A percentile compares a stretch with the other conserved stretches of the same genome.
Evolutionary conservation across 768 basidiomycete genomes (phyloP).

Genomic region (Lentinula sp.): DNA sequence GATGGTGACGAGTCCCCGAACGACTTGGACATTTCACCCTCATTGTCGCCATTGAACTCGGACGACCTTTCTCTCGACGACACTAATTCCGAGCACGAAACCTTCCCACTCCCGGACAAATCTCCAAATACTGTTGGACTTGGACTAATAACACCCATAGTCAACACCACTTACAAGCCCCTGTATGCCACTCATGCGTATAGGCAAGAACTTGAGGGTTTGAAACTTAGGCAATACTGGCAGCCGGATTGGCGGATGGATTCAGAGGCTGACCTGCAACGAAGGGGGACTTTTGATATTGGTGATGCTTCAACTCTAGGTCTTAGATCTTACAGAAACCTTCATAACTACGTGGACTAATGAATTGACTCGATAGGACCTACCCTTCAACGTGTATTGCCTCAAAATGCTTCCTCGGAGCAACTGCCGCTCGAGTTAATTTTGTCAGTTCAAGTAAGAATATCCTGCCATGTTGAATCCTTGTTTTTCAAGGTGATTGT

Average conservation of each 20-base stretch:
- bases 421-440: constrained; percentile 1
- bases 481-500: background rate
- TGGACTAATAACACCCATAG: background rate
- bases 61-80: constrained; percentile 43
- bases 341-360: background rate
- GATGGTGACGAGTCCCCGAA: constrained; percentile 22
- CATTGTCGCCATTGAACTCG: constrained; percentile 60
- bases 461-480: background rate
- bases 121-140: background rate
- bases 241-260: constrained; percentile 49
- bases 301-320: constrained; percentile 73
- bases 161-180: constrained; percentile 9
- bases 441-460: background rate
- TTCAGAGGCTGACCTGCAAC: constrained; percentile 8
- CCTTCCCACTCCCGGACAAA: background rate
- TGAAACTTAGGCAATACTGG: constrained; percentile 72
- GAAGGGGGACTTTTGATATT: constrained; percentile 43
- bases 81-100: constrained; percentile 19
- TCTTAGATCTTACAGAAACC: constrained; percentile 16
- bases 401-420: background rate
- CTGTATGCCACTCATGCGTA: constrained; percentile 33
- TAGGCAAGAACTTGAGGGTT: constrained; percentile 53
- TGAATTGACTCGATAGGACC: constrained; percentile 3
- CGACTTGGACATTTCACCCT: constrained; percentile 43
- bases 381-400: constrained; percentile 9